Percentiles rank a stretch among this genome's conserved stretches.
Conservation (phyloP, 177 flowering plant species). For the Vitis hybrid region DNA sequence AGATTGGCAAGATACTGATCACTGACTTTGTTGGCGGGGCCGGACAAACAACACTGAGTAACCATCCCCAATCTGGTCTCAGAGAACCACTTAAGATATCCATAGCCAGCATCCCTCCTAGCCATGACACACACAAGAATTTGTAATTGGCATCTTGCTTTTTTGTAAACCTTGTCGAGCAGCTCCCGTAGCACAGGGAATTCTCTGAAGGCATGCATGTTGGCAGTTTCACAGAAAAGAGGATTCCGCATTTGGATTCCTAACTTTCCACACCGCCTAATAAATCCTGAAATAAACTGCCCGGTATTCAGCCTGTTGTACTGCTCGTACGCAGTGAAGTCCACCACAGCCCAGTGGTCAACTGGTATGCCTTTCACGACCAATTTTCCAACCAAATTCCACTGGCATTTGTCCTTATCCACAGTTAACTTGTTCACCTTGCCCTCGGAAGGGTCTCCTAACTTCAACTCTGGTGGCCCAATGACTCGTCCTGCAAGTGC, state of each 20-base stretch:
- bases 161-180: slow-evolving; percentile 20
- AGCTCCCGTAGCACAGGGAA: slow-evolving; percentile 23
- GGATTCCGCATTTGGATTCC: slow-evolving; percentile 32
- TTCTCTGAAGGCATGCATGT: slow-evolving; percentile 21
- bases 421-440: slow-evolving; percentile 16
- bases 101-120: slow-evolving; percentile 51
- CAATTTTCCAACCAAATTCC: slow-evolving; percentile 53
- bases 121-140: slow-evolving; percentile 66
- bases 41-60: slow-evolving; percentile 67
- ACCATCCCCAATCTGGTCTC: slow-evolving; percentile 70
- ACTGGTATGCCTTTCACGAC: slow-evolving; percentile 40
- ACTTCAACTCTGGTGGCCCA: slow-evolving; percentile 55
- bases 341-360: slow-evolving; percentile 12
- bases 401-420: slow-evolving; percentile 52
- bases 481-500: slow-evolving; percentile 57
- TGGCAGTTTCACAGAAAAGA: slow-evolving; percentile 2
- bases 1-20: slow-evolving; percentile 73
- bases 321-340: slow-evolving; percentile 9
- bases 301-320: slow-evolving; percentile 2
- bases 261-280: slow-evolving; percentile 18
- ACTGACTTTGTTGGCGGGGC: slow-evolving; percentile 30
- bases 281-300: slow-evolving; percentile 22
- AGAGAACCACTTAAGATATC: slow-evolving; percentile 61
- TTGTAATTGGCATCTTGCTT: slow-evolving; percentile 29
- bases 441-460: slow-evolving; percentile 24